These are phyloP conservation scores for Naganishia cerealis DNA, from an alignment of 1,284 basidiomycete species.

Conservation along the genomic window DNA sequence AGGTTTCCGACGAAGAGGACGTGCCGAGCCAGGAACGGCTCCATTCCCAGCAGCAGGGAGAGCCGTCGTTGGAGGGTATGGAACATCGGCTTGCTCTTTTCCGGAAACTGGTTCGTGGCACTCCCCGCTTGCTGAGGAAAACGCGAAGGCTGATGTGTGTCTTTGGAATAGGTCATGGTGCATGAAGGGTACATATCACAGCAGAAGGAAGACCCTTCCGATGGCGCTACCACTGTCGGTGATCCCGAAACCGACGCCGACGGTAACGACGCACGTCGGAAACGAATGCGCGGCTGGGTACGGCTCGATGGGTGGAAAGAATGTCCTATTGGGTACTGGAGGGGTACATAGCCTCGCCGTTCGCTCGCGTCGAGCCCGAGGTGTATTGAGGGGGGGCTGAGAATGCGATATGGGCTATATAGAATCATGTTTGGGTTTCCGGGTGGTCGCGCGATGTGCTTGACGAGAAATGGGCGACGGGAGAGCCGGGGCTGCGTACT, in stretches of 20 bases:
- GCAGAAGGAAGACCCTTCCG: background rate
- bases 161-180: background rate
- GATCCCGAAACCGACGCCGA: background rate
- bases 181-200: background rate
- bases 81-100: conserved; percentile 8
- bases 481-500: too few species aligned
- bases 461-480: too few species aligned
- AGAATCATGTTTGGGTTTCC: too few species aligned
- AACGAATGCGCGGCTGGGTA: conserved; percentile 9
- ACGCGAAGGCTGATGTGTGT: background rate
- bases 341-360: background rate
- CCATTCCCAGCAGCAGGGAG: too few species aligned
- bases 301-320: conserved; percentile 23
- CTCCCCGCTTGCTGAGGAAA: background rate
- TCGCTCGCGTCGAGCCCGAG: too few species aligned
- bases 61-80: background rate
- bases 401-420: too few species aligned
- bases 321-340: conserved; percentile 24
- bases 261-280: background rate
- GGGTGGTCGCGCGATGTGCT: too few species aligned
- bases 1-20: background rate
- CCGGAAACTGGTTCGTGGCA: conserved; percentile 6
- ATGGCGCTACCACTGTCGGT: background rate
- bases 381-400: too few species aligned
- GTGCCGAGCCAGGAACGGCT: background rate